Evolutionary conservation across 352 stramenopile genomes (phyloP).

Genomic region (Phytophthora pseudosyringae): DNA sequence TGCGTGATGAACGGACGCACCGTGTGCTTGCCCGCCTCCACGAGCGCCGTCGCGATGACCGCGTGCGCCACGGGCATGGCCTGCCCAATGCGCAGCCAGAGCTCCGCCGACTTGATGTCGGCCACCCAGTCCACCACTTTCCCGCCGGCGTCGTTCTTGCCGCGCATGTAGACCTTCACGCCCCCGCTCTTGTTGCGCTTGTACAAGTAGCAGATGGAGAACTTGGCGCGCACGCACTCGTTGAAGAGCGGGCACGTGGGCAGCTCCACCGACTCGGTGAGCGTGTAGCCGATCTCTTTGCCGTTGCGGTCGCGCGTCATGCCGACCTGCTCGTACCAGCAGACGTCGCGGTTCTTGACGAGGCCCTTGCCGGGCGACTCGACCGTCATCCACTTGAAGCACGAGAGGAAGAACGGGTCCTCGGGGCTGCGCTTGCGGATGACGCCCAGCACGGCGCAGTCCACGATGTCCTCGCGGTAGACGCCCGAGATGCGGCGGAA

Average conservation of each 20-base stretch:
- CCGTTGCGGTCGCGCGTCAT: constrained; percentile 70
- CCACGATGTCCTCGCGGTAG: constrained; percentile 79
- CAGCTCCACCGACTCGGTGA: constrained; percentile 79
- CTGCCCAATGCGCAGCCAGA: constrained; percentile 73
- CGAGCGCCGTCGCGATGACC: constrained; percentile 61
- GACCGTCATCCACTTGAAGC: constrained; percentile 88
- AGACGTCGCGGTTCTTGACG: constrained; percentile 82
- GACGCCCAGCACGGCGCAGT: constrained; percentile 75
- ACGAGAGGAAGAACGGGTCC: constrained; percentile 75
- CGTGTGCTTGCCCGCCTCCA: constrained; percentile 52
- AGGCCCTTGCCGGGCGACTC: constrained; percentile 70
- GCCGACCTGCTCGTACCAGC: constrained; percentile 81
- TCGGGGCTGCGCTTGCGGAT: constrained; percentile 53
- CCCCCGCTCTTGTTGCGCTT: constrained; percentile 76
- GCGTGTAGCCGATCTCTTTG: constrained; percentile 84
- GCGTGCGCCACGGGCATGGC: constrained; percentile 58
- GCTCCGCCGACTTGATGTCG: constrained; percentile 74
- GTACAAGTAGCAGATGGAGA: constrained; percentile 81
- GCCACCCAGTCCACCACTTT: constrained; percentile 78
- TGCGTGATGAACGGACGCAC: constrained; percentile 37
- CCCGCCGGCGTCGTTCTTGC: constrained; percentile 70
- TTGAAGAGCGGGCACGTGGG: constrained; percentile 68
- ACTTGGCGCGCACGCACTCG: constrained; percentile 70
- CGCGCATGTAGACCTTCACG: constrained; percentile 81
- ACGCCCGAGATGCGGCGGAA: constrained; percentile 78